Conservation (phyloP, 164 flowering plant genomes). For the Nymphaea thermarum region DNA sequence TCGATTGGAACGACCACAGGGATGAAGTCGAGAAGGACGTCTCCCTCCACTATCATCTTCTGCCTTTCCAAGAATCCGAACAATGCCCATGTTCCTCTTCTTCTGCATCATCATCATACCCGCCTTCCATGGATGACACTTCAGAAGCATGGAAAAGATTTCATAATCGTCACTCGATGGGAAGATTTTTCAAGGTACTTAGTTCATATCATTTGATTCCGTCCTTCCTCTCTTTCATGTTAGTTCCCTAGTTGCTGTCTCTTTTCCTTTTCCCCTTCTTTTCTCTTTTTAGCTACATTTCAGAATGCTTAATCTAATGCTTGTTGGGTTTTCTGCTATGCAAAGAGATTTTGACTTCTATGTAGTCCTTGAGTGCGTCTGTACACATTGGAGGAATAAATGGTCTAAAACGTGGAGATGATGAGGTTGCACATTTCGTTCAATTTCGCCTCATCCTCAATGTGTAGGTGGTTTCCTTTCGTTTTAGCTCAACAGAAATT, state of each 20-base stretch:
- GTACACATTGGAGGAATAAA: no score
- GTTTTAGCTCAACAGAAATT: no score
- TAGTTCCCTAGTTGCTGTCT: neutral
- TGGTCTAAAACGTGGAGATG: no score
- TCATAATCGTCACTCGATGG: conserved; percentile 69
- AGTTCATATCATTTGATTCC: neutral
- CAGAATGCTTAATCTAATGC: no score
- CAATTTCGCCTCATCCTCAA: no score
- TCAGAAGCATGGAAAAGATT: conserved; percentile 57
- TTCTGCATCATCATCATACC: conserved; percentile 3
- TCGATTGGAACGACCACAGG: conserved; percentile 60
- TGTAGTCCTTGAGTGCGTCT: no score
- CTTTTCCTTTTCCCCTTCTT: neutral
- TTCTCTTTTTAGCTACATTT: no score
- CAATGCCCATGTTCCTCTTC: conserved; percentile 1
- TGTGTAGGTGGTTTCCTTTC: no score
- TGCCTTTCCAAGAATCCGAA: conserved; percentile 13
- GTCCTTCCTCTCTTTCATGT: neutral
- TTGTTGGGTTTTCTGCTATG: no score
- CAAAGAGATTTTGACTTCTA: no score
- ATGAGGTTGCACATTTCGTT: no score
- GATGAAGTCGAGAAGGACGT: conserved; percentile 40
- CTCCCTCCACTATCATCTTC: conserved; percentile 36
- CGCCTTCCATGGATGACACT: conserved; percentile 13
- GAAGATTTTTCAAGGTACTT: conserved; percentile 77